Conservation (phyloP, 2,329 filamentous ascomycete species). For the Thielaviopsis musarum region DNA sequence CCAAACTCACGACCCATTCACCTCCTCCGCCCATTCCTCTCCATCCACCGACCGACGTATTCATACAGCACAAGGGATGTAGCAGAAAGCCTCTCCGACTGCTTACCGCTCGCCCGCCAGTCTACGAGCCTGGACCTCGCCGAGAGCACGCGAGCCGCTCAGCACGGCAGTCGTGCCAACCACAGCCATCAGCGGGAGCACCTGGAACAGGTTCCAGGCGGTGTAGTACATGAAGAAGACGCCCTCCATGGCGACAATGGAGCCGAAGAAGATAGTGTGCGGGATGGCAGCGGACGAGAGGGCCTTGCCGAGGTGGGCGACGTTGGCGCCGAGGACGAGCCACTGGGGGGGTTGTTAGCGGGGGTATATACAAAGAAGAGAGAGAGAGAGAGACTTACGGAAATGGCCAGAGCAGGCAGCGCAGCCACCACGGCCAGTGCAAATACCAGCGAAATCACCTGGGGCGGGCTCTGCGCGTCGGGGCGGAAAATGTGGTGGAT, state of each 20-base stretch:
- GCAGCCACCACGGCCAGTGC: constrained; percentile 53
- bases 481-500: constrained; percentile 82
- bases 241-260: constrained; percentile 71
- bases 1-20: too few relatives aligned
- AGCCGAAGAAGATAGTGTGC: constrained; percentile 72
- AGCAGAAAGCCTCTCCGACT: too few relatives aligned
- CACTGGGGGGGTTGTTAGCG: constrained; percentile 36
- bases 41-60: too few relatives aligned
- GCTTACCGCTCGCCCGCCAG: constrained; percentile 50
- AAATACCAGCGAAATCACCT: constrained; percentile 64
- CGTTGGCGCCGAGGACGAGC: constrained; percentile 66
- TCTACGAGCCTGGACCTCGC: constrained; percentile 80
- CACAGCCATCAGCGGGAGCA: constrained; percentile 53
- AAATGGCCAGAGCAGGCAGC: constrained; percentile 54
- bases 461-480: constrained; percentile 65
- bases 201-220: constrained; percentile 82
- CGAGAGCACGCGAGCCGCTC: constrained; percentile 76
- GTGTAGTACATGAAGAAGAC: constrained; percentile 93
- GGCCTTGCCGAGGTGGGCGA: constrained; percentile 61
- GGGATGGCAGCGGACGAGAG: constrained; percentile 61
- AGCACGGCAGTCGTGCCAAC: constrained; percentile 60
- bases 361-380: not conserved
- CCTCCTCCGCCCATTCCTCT: too few relatives aligned
- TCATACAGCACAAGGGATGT: too few relatives aligned
- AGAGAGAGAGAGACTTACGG: constrained; percentile 33